Percentiles rank a stretch among this genome's conserved stretches.
Conservation (phyloP, 2,329 filamentous ascomycete species). For the Claviceps digitariae region DNA sequence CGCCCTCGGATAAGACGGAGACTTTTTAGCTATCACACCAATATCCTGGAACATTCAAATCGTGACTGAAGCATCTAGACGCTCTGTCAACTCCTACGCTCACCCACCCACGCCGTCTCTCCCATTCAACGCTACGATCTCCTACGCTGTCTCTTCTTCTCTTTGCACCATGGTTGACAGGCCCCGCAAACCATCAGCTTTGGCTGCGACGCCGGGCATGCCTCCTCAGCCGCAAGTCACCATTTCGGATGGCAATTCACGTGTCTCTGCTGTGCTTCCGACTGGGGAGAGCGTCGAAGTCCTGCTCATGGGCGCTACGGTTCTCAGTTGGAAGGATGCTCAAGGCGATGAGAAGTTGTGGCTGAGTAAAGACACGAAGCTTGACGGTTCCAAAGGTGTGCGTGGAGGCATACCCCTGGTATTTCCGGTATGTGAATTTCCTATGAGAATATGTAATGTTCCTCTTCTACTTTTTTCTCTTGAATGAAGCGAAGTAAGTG, state of each 20-base stretch:
- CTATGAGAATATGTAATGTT: neutral
- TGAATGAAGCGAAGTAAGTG: too few relatives aligned
- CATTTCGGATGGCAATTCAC: conserved; percentile 55
- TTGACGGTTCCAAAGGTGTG: conserved; percentile 82
- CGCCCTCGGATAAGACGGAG: neutral
- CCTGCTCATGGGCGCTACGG: conserved; percentile 81
- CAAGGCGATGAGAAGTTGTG: conserved; percentile 72
- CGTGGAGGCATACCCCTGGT: conserved; percentile 85
- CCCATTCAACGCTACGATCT: too few relatives aligned
- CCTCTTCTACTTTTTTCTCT: too few relatives aligned
- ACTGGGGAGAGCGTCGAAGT: conserved; percentile 79
- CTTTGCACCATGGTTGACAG: conserved; percentile 56
- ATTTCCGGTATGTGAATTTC: conserved; percentile 57
- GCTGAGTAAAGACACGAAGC: conserved; percentile 62
- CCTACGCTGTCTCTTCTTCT: neutral
- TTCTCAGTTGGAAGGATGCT: conserved; percentile 83
- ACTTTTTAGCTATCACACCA: too few relatives aligned
- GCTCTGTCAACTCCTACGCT: neutral
- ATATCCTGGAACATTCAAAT: neutral
- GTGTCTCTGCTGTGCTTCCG: conserved; percentile 67
- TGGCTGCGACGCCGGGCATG: conserved; percentile 59
- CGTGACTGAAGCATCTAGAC: neutral
- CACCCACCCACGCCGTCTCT: neutral
- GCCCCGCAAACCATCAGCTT: conserved; percentile 66
- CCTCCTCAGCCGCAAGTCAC: conserved; percentile 65